These are phyloP conservation scores for Pleurotus giganteus DNA, from an alignment of 768 basidiomycete genomes.

Conservation along the genomic window DNA sequence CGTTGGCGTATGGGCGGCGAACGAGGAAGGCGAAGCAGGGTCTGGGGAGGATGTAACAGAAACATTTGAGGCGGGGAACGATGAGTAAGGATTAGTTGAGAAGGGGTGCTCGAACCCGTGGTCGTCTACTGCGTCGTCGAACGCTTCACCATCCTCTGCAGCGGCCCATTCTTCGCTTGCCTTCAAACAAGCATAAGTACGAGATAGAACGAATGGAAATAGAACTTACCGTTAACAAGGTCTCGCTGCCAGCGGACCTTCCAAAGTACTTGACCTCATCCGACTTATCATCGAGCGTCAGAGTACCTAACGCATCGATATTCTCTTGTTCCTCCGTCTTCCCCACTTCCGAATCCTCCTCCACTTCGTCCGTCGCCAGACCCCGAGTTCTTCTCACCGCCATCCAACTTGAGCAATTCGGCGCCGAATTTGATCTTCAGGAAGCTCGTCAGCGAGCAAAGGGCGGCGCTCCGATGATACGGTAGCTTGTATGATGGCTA, in stretches of 20 bases:
- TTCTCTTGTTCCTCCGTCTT: slow-evolving; percentile 22
- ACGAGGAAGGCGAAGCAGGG: too few relatives aligned
- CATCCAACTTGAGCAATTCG: slow-evolving; percentile 37
- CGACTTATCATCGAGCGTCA: slow-evolving; percentile 53
- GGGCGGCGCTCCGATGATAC: slow-evolving; percentile 60
- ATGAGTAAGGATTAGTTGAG: background rate
- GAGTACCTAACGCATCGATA: slow-evolving; percentile 61
- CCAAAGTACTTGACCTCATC: slow-evolving; percentile 69
- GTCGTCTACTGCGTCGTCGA: slow-evolving; percentile 18
- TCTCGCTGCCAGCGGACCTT: slow-evolving; percentile 62
- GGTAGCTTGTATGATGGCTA: slow-evolving; percentile 58
- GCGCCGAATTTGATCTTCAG: slow-evolving; percentile 56
- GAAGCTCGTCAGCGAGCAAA: slow-evolving; percentile 50
- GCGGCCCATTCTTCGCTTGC: slow-evolving; percentile 31
- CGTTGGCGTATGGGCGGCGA: too few relatives aligned
- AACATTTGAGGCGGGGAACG: background rate
- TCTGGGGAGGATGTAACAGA: slow-evolving; percentile 2
- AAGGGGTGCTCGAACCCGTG: background rate
- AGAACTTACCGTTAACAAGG: slow-evolving; percentile 18
- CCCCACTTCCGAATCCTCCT: slow-evolving; percentile 20
- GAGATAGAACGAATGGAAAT: background rate
- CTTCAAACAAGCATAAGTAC: slow-evolving; percentile 11
- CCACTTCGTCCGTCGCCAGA: slow-evolving; percentile 20
- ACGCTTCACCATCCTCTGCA: slow-evolving; percentile 22
- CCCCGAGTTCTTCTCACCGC: background rate